Conservation (phyloP, 768 basidiomycete genomes). For the Hygrocybe coccinea region DNA sequence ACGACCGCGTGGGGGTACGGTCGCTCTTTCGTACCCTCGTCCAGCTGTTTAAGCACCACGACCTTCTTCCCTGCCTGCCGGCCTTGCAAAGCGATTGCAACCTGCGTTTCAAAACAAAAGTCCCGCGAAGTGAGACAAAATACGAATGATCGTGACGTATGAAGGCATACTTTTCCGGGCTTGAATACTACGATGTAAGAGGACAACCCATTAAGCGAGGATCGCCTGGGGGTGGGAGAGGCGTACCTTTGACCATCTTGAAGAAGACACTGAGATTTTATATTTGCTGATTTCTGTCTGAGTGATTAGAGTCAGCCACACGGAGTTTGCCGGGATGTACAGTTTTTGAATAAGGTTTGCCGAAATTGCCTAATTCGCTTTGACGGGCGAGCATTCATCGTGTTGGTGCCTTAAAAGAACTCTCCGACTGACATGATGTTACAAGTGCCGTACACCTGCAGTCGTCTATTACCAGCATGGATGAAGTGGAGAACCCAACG, state of each 20-base stretch:
- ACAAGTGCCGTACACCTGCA: no score
- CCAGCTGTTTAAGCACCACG: slow-evolving; percentile 95
- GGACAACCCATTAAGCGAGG: slow-evolving; percentile 9
- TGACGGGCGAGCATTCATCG: no score
- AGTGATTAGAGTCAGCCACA: slow-evolving; percentile 13
- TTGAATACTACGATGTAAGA: slow-evolving; percentile 66
- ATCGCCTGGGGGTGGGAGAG: slow-evolving; percentile 2
- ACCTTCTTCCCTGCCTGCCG: slow-evolving; percentile 99
- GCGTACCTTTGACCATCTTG: slow-evolving; percentile 59
- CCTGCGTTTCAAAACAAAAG: slow-evolving; percentile 40
- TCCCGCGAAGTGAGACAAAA: background rate
- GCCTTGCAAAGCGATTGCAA: slow-evolving; percentile 96
- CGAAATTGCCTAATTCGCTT: background rate
- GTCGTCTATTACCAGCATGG: no score
- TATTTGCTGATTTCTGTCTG: no score
- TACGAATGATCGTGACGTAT: background rate
- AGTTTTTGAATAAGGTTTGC: slow-evolving; percentile 38
- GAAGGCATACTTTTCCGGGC: slow-evolving; percentile 75
- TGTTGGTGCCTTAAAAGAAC: no score
- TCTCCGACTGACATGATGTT: no score
- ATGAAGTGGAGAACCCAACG: no score
- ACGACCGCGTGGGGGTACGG: slow-evolving; percentile 98
- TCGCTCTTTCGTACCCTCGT: slow-evolving; percentile 94
- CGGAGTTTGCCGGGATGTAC: slow-evolving; percentile 44
- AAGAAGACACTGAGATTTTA: slow-evolving; percentile 28